Conservation (phyloP, 208 protist genomes). For the Wallacemonas sp. region DNA sequence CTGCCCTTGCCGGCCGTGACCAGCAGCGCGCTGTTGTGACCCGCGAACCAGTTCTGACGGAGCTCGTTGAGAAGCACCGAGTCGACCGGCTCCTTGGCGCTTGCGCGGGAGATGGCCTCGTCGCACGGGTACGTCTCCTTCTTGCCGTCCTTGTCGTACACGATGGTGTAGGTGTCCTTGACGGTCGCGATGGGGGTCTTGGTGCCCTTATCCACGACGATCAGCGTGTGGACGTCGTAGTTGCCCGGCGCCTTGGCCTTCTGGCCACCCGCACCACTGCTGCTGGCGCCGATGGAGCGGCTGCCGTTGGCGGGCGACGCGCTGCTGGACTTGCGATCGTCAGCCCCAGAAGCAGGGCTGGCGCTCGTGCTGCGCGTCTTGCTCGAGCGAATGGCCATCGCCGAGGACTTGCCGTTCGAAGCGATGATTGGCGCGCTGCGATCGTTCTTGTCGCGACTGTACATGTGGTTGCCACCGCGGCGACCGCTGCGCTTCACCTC, state of each 20-base stretch:
- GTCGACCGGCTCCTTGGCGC: slow-evolving; percentile 41
- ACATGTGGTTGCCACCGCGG: slow-evolving; percentile 69
- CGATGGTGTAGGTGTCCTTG: slow-evolving; percentile 53
- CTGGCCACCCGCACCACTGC: not conserved
- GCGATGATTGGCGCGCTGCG: slow-evolving; percentile 27
- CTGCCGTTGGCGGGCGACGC: slow-evolving; percentile 5
- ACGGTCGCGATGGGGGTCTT: slow-evolving; percentile 26
- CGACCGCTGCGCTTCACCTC: slow-evolving; percentile 62
- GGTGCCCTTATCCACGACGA: slow-evolving; percentile 50
- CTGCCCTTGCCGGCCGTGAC: slow-evolving; percentile 51
- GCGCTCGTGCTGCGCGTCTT: slow-evolving; percentile 11
- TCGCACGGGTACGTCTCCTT: slow-evolving; percentile 76
- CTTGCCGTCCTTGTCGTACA: slow-evolving; percentile 61
- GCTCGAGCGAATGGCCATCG: slow-evolving; percentile 39
- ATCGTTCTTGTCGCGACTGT: slow-evolving; percentile 54
- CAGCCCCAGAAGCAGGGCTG: slow-evolving; percentile 1
- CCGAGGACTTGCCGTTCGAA: slow-evolving; percentile 33
- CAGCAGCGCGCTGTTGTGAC: slow-evolving; percentile 69
- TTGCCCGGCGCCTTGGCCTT: slow-evolving; percentile 59
- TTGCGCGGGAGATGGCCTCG: slow-evolving; percentile 49
- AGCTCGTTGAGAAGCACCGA: slow-evolving; percentile 74
- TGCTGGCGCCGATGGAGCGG: slow-evolving; percentile 19
- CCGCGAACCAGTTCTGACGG: slow-evolving; percentile 71
- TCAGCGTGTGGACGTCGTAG: slow-evolving; percentile 79
- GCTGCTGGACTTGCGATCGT: slow-evolving; percentile 2